phyloP scores from a whole-genome alignment of 805 yeast species.

The Nakazawaea wyomingensis region DNA sequence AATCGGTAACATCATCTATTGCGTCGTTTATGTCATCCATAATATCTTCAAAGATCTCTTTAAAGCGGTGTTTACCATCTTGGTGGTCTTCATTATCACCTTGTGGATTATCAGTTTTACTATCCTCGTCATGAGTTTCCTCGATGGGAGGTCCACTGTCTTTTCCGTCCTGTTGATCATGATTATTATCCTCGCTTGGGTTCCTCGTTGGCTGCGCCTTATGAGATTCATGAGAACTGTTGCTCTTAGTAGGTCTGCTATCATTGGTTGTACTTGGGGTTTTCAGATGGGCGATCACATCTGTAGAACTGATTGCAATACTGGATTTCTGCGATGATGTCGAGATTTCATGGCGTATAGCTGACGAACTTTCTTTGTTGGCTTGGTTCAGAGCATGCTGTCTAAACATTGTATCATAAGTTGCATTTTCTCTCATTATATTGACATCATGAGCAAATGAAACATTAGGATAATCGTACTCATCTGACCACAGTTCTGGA shows the following conservation, averaged over 20 bases:
- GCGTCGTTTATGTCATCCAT: conserved; percentile 12
- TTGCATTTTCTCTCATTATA: conserved; percentile 38
- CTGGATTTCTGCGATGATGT: conserved; percentile 17
- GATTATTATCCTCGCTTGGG: no score
- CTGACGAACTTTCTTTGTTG: not conserved
- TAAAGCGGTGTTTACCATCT: not conserved
- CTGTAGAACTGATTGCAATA: no score
- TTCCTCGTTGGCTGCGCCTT: no score
- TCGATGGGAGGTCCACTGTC: no score
- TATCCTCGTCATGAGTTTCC: no score
- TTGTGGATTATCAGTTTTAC: no score
- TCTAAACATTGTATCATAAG: conserved; percentile 42
- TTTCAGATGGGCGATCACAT: no score
- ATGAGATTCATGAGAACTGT: no score
- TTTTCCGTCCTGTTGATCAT: conserved; percentile 17
- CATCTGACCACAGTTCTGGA: conserved; percentile 43
- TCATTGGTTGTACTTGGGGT: no score
- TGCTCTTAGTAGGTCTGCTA: no score
- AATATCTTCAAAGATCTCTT: conserved; percentile 10
- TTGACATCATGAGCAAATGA: conserved; percentile 38
- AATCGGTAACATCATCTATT: conserved; percentile 12
- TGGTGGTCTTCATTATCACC: conserved; percentile 8
- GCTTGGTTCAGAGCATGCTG: not conserved
- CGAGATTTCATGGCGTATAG: not conserved
- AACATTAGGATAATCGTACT: conserved; percentile 43